phyloP scores from a whole-genome alignment of 208 protist genomes.

The Leishmania lainsoni region DNA sequence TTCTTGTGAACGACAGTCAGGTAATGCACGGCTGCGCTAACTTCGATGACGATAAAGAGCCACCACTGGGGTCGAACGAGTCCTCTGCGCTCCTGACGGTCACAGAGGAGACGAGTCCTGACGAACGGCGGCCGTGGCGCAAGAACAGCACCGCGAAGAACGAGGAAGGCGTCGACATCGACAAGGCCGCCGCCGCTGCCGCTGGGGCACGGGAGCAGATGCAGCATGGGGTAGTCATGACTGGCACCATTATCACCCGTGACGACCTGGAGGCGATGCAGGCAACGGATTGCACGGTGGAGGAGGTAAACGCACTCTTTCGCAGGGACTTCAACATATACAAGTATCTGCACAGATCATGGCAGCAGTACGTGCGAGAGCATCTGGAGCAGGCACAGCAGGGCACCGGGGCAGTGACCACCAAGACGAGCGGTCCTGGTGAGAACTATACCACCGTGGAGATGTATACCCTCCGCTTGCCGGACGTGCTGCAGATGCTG shows the following conservation, averaged over 20 bases:
- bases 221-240: not conserved
- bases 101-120: not conserved
- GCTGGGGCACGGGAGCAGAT: not conserved
- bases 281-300: conserved; percentile 69
- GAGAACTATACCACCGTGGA: not conserved
- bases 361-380: conserved; percentile 26
- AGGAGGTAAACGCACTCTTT: conserved; percentile 86
- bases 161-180: not conserved
- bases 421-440: not conserved
- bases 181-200: not conserved
- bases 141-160: not conserved
- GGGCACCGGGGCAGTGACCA: not conserved
- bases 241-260: conserved; percentile 40
- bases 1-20: conserved; percentile 7
- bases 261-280: conserved; percentile 65
- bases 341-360: conserved; percentile 59
- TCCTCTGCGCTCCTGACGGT: not conserved
- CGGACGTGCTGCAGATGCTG: conserved; percentile 75
- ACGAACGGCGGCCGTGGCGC: not conserved
- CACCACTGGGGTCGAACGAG: not conserved
- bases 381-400: conserved; percentile 12
- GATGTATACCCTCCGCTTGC: conserved; percentile 45
- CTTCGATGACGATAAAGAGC: not conserved
- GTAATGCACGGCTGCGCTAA: not conserved
- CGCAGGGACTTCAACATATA: conserved; percentile 68